phyloP scores from a whole-genome alignment of 768 basidiomycete species.

The Trametes elegans region DNA sequence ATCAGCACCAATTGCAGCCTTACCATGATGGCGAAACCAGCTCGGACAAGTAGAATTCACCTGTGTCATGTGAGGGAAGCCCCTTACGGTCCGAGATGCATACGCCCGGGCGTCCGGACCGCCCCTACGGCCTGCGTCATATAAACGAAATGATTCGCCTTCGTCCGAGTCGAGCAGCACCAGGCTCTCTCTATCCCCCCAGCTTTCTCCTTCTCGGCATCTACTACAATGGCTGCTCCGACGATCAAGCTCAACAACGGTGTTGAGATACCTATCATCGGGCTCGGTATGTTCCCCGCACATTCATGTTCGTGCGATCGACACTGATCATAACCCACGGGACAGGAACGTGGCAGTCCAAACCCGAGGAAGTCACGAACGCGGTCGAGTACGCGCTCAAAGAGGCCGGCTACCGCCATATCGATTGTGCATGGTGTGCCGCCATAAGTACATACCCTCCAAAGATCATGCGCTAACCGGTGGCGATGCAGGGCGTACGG shows the following conservation, averaged over 20 bases:
- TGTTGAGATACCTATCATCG: conserved; percentile 51
- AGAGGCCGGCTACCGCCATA: conserved; percentile 71
- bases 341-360: conserved; percentile 79
- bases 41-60: no score
- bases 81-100: conserved; percentile 9
- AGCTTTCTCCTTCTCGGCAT: no score
- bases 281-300: conserved; percentile 45
- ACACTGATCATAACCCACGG: not conserved
- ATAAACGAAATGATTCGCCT: not conserved
- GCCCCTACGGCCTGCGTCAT: not conserved
- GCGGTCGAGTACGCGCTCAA: conserved; percentile 78
- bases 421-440: conserved; percentile 62
- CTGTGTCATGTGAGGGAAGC: not conserved
- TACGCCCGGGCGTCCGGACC: not conserved
- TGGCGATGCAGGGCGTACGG: conserved; percentile 49
- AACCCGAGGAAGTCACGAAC: conserved; percentile 62
- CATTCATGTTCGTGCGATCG: not conserved
- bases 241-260: conserved; percentile 63
- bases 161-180: no score
- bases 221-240: conserved; percentile 27
- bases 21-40: no score
- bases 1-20: no score
- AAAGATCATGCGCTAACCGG: not conserved
- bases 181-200: no score
- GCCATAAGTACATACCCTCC: not conserved